Percentiles rank a stretch among this genome's conserved stretches.
phyloP scores from a whole-genome alignment of 495 filamentous ascomycete genomes.

The Evernia prunastri region DNA sequence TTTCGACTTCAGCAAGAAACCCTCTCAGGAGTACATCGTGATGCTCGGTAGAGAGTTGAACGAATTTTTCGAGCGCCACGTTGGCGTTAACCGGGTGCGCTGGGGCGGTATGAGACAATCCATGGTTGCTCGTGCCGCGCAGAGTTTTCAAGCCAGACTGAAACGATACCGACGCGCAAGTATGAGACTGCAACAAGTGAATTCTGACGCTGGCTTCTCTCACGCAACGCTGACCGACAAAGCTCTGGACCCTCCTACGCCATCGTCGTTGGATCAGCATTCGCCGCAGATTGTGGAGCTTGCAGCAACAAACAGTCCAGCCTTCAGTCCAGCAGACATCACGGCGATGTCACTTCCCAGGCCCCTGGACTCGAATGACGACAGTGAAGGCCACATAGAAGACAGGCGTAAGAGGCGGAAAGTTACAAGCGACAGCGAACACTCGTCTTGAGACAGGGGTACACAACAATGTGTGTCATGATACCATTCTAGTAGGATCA shows the following conservation, averaged over 20 bases:
- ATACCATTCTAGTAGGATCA: too few relatives aligned
- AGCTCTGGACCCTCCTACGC: background rate
- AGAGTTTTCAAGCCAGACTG: background rate
- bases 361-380: background rate
- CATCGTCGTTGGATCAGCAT: background rate
- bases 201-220: too few relatives aligned
- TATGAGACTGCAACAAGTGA: background rate
- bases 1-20: slow-evolving; percentile 17
- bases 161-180: background rate
- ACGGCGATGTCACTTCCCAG: background rate
- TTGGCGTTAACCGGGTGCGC: slow-evolving; percentile 8
- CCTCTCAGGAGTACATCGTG: background rate
- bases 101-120: background rate
- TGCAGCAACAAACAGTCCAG: background rate
- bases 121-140: background rate
- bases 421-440: too few relatives aligned
- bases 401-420: too few relatives aligned
- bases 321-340: background rate
- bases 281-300: background rate
- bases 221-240: too few relatives aligned
- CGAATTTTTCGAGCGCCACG: background rate
- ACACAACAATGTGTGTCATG: too few relatives aligned
- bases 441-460: too few relatives aligned
- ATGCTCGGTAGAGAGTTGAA: slow-evolving; percentile 10
- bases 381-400: background rate